phyloP scores from a whole-genome alignment of 805 yeast species.

The Yamadazyma endophytica region DNA sequence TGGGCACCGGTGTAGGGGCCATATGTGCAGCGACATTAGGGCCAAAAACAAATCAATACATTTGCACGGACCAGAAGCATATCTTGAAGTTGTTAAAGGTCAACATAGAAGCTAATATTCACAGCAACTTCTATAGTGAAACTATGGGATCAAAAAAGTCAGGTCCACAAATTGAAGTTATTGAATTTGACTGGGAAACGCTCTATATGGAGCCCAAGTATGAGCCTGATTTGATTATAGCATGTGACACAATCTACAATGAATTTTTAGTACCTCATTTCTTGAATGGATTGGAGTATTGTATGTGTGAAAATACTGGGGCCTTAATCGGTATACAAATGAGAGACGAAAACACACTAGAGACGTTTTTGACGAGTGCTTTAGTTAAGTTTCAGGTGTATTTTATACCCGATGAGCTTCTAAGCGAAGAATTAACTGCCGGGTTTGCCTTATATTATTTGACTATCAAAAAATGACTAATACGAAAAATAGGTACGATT shows the following conservation, averaged over 20 bases:
- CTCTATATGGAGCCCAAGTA: constrained; percentile 20
- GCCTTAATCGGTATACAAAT: constrained; percentile 48
- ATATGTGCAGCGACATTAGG: constrained; percentile 40
- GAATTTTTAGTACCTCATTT: constrained; percentile 52
- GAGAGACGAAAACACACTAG: constrained; percentile 48
- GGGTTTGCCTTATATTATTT: constrained; percentile 47
- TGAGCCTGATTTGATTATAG: constrained; percentile 47
- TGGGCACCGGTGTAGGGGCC: constrained; percentile 63
- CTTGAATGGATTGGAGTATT: constrained; percentile 34
- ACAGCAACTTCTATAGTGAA: background rate
- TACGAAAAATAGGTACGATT: too few relatives aligned
- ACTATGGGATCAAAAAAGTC: constrained; percentile 2
- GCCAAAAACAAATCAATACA: constrained; percentile 28
- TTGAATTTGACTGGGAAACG: constrained; percentile 66
- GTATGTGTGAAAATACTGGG: constrained; percentile 34
- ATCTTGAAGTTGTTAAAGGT: constrained; percentile 44
- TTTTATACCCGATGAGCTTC: constrained; percentile 23
- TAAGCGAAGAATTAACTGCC: constrained; percentile 25
- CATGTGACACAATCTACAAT: constrained; percentile 66
- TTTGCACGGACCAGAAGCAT: constrained; percentile 59
- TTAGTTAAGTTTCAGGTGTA: constrained; percentile 37
- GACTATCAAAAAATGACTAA: too few relatives aligned
- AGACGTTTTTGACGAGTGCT: constrained; percentile 37
- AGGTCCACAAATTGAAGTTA: constrained; percentile 34
- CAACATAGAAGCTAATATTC: constrained; percentile 42